phyloP scores from a whole-genome alignment of 768 basidiomycete genomes.

The Sutorius australiensis region DNA sequence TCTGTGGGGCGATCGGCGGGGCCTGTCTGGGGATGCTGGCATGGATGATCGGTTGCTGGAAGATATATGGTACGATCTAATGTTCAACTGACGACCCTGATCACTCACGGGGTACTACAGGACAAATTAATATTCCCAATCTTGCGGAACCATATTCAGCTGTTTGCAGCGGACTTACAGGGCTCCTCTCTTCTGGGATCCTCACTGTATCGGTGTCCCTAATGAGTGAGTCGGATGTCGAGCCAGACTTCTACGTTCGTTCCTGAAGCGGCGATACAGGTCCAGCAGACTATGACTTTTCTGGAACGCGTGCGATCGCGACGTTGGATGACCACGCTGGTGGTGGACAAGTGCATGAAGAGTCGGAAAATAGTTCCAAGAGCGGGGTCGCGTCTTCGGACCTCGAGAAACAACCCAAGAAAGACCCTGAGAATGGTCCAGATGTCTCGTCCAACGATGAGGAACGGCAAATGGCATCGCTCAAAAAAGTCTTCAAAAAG shows the following conservation, averaged over 20 bases:
- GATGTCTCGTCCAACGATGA: slow-evolving; percentile 1
- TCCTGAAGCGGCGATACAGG: slow-evolving; percentile 14
- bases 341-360: background rate
- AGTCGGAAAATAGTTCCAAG: background rate
- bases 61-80: slow-evolving; percentile 38
- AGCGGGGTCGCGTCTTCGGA: background rate
- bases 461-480: slow-evolving; percentile 11
- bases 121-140: slow-evolving; percentile 34
- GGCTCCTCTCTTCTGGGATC: slow-evolving; percentile 37
- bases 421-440: background rate
- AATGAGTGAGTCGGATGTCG: slow-evolving; percentile 25
- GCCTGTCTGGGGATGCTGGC: slow-evolving; percentile 43
- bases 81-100: background rate
- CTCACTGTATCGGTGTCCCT: slow-evolving; percentile 35
- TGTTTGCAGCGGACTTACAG: slow-evolving; percentile 37
- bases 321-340: slow-evolving; percentile 22
- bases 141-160: slow-evolving; percentile 40
- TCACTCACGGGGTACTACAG: slow-evolving; percentile 13
- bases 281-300: slow-evolving; percentile 39
- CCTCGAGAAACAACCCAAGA: slow-evolving; percentile 14
- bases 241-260: background rate
- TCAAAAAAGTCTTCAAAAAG: slow-evolving; percentile 31
- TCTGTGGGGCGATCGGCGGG: slow-evolving; percentile 40
- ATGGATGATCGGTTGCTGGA: slow-evolving; percentile 51
- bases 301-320: slow-evolving; percentile 34